phyloP scores from a whole-genome alignment of 148 eudicot species.

The Gaultheria prostrata region DNA sequence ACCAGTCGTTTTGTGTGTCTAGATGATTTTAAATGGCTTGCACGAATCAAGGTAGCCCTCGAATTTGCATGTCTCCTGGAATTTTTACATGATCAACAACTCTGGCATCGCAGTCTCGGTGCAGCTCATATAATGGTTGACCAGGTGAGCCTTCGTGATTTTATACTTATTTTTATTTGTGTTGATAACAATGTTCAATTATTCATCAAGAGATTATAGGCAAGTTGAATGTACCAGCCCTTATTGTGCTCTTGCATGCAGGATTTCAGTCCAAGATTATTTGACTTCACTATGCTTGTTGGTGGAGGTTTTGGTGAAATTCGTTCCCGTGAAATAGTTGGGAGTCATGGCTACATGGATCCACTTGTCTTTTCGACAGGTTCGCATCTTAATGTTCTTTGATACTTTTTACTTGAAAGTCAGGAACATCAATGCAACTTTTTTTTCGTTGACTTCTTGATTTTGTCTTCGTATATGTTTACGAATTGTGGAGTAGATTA shows the following conservation, averaged over 20 bases:
- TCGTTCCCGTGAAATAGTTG: neutral
- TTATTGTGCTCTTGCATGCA: neutral
- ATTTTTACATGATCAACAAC: neutral
- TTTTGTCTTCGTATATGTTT: neutral
- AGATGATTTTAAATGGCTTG: neutral
- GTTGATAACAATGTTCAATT: neutral
- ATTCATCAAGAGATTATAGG: neutral
- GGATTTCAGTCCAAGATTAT: neutral
- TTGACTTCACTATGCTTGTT: neutral
- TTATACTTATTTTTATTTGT: neutral
- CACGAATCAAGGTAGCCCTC: neutral
- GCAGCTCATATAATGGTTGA: neutral
- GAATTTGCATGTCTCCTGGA: neutral
- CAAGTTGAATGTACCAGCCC: neutral
- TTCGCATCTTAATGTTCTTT: neutral
- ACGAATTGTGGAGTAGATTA: too few relatives aligned
- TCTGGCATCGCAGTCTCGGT: neutral
- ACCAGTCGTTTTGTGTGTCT: neutral
- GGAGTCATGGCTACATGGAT: neutral
- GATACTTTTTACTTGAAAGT: neutral
- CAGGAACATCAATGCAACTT: neutral
- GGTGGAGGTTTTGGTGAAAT: neutral
- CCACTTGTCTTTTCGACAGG: neutral
- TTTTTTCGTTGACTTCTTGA: neutral
- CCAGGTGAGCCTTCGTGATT: neutral